Evolutionary conservation across 2,329 filamentous ascomycete species (phyloP).

Genomic region (Saccharata proteae): DNA sequence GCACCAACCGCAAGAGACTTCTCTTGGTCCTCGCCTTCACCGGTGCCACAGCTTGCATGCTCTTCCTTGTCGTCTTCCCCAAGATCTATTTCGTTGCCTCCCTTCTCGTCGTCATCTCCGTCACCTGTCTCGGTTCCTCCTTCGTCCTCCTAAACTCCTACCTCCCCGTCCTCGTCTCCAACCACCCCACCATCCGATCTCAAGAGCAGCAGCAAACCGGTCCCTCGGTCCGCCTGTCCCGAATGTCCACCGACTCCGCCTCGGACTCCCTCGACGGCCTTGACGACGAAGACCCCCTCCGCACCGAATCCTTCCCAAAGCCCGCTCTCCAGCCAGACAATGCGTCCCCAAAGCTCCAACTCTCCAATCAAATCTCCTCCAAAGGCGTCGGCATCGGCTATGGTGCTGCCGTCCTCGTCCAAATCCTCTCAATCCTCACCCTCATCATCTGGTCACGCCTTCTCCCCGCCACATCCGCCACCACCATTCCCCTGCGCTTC

Average conservation of each 20-base stretch:
- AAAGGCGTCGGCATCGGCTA: constrained; percentile 87
- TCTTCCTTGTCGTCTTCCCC: constrained; percentile 65
- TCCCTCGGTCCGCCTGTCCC: no score
- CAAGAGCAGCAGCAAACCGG: no score
- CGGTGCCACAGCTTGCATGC: constrained; percentile 66
- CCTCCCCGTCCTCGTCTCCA: constrained; percentile 70
- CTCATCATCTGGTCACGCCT: constrained; percentile 43
- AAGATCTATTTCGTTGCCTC: constrained; percentile 68
- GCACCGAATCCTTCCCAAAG: no score
- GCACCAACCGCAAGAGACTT: constrained; percentile 66
- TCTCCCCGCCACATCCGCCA: constrained; percentile 46
- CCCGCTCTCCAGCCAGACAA: no score
- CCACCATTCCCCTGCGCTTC: constrained; percentile 68
- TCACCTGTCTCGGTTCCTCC: constrained; percentile 84
- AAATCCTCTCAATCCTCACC: constrained; percentile 64
- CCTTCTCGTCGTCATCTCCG: constrained; percentile 70
- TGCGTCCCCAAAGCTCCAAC: constrained; percentile 47
- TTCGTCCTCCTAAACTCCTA: constrained; percentile 95
- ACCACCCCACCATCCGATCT: constrained; percentile 57
- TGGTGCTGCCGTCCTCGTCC: constrained; percentile 66
- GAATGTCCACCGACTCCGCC: no score
- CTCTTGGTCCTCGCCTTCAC: constrained; percentile 67
- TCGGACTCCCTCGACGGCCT: no score
- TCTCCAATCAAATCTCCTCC: constrained; percentile 78
- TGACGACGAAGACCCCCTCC: constrained; percentile 5